These are phyloP conservation scores for Boletus rex-veris DNA, from an alignment of 768 basidiomycete genomes.

Conservation along the genomic window DNA sequence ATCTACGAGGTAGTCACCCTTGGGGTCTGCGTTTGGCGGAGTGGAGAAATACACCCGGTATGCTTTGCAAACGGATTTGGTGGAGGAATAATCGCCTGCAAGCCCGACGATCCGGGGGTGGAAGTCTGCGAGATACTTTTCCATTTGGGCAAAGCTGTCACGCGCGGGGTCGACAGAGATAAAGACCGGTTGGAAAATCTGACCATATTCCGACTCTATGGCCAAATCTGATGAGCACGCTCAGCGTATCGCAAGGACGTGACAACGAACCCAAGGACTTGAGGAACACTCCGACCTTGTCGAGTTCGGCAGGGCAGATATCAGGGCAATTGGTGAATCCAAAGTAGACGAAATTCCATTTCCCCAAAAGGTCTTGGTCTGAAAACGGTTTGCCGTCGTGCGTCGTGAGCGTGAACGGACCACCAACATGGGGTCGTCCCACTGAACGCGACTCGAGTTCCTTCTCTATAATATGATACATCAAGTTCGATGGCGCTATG, in stretches of 20 bases:
- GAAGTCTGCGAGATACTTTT: constrained; percentile 75
- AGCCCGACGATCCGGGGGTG: constrained; percentile 88
- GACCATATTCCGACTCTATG: constrained; percentile 65
- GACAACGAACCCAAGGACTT: constrained; percentile 59
- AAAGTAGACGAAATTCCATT: constrained; percentile 93
- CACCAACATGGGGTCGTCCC: constrained; percentile 87
- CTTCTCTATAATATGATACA: constrained; percentile 47
- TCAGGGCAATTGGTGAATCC: constrained; percentile 99
- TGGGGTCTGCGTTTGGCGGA: constrained; percentile 78
- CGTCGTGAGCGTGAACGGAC: constrained; percentile 76
- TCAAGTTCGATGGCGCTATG: neutral
- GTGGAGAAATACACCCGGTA: constrained; percentile 99
- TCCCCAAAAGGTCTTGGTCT: constrained; percentile 78
- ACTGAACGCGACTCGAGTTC: constrained; percentile 70
- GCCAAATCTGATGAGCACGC: constrained; percentile 6
- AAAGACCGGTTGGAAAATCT: constrained; percentile 84
- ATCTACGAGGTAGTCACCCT: constrained; percentile 96
- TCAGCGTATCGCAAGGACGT: neutral
- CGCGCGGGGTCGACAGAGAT: constrained; percentile 96
- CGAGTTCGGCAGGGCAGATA: constrained; percentile 96
- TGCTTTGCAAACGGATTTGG: constrained; percentile 87
- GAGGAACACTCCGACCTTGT: constrained; percentile 85
- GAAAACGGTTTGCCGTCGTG: constrained; percentile 71
- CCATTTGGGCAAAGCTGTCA: constrained; percentile 63
- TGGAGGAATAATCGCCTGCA: constrained; percentile 78